phyloP scores from a whole-genome alignment of 305 asterid genomes.

The Fraxinus angustifolia region DNA sequence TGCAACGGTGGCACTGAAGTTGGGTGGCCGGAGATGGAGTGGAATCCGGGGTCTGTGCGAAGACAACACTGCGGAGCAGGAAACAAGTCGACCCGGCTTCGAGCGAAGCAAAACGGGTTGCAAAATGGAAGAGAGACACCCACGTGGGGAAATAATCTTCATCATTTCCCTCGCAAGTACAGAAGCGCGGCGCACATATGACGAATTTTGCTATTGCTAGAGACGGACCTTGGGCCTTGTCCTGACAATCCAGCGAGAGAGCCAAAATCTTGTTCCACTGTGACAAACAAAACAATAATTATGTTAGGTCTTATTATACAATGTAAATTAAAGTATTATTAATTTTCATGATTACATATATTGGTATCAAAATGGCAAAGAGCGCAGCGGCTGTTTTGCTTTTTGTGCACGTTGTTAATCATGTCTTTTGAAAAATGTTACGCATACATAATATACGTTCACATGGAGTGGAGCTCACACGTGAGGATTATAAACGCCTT shows the following conservation, averaged over 20 bases:
- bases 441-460: too few relatives aligned
- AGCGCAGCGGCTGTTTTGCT: background rate
- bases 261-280: background rate
- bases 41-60: slow-evolving; percentile 47
- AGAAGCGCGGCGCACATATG: background rate
- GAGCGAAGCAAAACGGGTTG: slow-evolving; percentile 29
- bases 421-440: background rate
- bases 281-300: background rate
- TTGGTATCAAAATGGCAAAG: background rate
- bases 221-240: slow-evolving; percentile 6
- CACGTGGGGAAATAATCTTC: slow-evolving; percentile 39
- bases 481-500: too few relatives aligned
- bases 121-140: slow-evolving; percentile 37
- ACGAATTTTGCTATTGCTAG: background rate
- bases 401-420: background rate
- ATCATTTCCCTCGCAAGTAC: slow-evolving; percentile 17
- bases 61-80: slow-evolving; percentile 37
- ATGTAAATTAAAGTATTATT: background rate
- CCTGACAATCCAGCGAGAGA: background rate
- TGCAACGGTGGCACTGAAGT: slow-evolving; percentile 39
- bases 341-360: background rate
- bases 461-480: too few relatives aligned
- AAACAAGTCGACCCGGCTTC: slow-evolving; percentile 32
- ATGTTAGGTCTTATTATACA: background rate
- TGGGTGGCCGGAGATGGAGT: slow-evolving; percentile 59